A percentile compares a stretch with the other conserved stretches of the same genome.
These are phyloP conservation scores for Thelonectria discophora DNA, from an alignment of 2,329 filamentous ascomycete species.

Conservation along the genomic window DNA sequence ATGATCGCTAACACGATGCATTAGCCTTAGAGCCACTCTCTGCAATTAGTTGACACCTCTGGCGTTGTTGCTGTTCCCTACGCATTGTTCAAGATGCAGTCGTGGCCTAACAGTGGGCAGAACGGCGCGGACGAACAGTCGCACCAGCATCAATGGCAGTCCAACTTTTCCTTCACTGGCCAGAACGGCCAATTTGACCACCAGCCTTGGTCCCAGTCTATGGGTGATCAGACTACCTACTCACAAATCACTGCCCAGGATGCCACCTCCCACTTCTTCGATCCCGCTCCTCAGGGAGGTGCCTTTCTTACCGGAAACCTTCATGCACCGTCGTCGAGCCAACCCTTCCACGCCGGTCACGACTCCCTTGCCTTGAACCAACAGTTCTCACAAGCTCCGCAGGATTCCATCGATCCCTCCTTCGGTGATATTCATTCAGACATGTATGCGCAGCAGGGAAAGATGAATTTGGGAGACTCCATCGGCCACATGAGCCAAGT, in stretches of 20 bases:
- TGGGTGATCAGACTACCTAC: constrained; percentile 46
- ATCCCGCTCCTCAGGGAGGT: constrained; percentile 45
- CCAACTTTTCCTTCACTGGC: constrained; percentile 45
- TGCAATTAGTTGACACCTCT: constrained; percentile 35
- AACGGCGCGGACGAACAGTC: constrained; percentile 48
- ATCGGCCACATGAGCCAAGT: constrained; percentile 45
- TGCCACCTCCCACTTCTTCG: constrained; percentile 48
- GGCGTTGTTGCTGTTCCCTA: constrained; percentile 33
- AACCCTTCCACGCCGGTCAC: constrained; percentile 47
- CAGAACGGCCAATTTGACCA: constrained; percentile 51
- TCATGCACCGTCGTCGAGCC: constrained; percentile 42
- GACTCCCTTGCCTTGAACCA: constrained; percentile 45
- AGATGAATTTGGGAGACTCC: constrained; percentile 42
- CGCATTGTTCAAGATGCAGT: constrained; percentile 50
- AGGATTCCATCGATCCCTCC: constrained; percentile 50
- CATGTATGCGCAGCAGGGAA: constrained; percentile 49
- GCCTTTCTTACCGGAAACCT: constrained; percentile 46
- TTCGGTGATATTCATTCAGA: constrained; percentile 51
- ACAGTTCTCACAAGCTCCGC: constrained; percentile 46
- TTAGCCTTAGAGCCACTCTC: constrained; percentile 42
- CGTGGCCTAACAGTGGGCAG: constrained; percentile 51
- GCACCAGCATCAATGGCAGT: constrained; percentile 47
- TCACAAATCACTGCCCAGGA: constrained; percentile 46
- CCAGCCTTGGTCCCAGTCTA: constrained; percentile 51
- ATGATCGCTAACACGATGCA: constrained; percentile 44